Percentiles rank a stretch among this genome's conserved stretches.
phyloP scores from a whole-genome alignment of 805 yeast genomes.

The Wickerhamiella parazyma region DNA sequence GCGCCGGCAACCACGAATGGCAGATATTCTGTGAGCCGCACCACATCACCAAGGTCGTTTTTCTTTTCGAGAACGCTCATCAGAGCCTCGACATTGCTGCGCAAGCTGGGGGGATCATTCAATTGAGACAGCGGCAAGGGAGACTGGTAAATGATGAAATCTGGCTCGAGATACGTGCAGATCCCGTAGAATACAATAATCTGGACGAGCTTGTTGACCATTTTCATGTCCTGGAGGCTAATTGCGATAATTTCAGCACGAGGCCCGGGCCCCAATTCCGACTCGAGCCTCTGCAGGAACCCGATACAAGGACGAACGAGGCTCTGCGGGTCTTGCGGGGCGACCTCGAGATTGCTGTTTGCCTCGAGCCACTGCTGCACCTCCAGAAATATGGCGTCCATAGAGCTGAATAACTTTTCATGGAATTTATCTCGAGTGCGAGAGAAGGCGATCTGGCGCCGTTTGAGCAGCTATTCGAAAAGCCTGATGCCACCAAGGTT shows the following conservation, averaged over 20 bases:
- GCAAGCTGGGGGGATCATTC: not conserved
- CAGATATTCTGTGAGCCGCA: conserved; percentile 14
- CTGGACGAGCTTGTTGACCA: conserved; percentile 50
- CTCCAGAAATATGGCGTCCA: conserved; percentile 4
- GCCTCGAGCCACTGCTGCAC: not conserved
- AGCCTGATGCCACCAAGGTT: conserved; percentile 20
- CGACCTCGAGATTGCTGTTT: too few relatives aligned
- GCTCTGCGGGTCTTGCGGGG: not conserved
- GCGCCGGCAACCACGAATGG: conserved; percentile 13
- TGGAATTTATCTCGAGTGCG: conserved; percentile 47
- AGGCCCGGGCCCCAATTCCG: too few relatives aligned
- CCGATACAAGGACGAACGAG: too few relatives aligned
- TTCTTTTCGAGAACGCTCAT: conserved; percentile 12
- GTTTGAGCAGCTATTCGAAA: conserved; percentile 51
- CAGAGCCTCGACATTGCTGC: not conserved
- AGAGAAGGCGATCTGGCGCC: conserved; percentile 79
- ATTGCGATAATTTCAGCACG: conserved; percentile 37
- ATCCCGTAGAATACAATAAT: conserved; percentile 58
- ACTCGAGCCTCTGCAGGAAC: too few relatives aligned
- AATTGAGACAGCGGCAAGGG: not conserved
- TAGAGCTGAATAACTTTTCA: conserved; percentile 2
- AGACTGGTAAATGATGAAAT: not conserved
- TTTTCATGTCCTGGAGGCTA: conserved; percentile 74
- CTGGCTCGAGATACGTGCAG: conserved; percentile 43
- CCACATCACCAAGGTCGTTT: conserved; percentile 25